Conservation (phyloP, 495 filamentous ascomycete species). For the Aspergillus bridgeri region DNA sequence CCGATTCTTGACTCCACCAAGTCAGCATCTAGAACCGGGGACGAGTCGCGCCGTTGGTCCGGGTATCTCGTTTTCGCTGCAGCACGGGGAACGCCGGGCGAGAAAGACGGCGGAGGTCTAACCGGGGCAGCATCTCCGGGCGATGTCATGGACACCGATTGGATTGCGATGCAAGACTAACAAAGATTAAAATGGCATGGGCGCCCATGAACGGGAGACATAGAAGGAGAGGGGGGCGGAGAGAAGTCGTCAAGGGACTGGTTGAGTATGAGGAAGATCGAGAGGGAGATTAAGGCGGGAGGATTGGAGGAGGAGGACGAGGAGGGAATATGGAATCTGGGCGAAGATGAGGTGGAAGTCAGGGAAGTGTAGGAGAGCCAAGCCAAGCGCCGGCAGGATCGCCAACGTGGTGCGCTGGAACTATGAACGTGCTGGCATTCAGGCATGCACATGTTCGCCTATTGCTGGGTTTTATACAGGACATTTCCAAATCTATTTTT, state of each 20-base stretch:
- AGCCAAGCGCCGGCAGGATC: constrained; percentile 14
- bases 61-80: constrained; percentile 50
- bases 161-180: constrained; percentile 14
- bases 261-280: neutral
- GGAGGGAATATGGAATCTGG: neutral
- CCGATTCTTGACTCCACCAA: constrained; percentile 50
- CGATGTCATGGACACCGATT: constrained; percentile 57
- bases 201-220: constrained; percentile 35
- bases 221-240: neutral
- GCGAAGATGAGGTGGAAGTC: constrained; percentile 13
- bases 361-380: constrained; percentile 23
- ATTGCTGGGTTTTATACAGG: too few species aligned
- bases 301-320: neutral
- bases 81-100: constrained; percentile 48
- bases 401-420: constrained; percentile 14
- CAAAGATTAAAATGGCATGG: constrained; percentile 12
- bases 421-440: too few species aligned
- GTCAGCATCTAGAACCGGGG: constrained; percentile 42
- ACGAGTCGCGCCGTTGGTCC: constrained; percentile 35
- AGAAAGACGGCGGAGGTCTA: constrained; percentile 57
- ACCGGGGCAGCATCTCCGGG: constrained; percentile 58
- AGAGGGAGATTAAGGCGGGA: neutral
- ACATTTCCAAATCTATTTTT: too few species aligned
- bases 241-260: neutral
- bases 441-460: too few species aligned